Base-by-base conservation (phyloP, 75 land plant species). In the Gnetum montanum region DNA sequence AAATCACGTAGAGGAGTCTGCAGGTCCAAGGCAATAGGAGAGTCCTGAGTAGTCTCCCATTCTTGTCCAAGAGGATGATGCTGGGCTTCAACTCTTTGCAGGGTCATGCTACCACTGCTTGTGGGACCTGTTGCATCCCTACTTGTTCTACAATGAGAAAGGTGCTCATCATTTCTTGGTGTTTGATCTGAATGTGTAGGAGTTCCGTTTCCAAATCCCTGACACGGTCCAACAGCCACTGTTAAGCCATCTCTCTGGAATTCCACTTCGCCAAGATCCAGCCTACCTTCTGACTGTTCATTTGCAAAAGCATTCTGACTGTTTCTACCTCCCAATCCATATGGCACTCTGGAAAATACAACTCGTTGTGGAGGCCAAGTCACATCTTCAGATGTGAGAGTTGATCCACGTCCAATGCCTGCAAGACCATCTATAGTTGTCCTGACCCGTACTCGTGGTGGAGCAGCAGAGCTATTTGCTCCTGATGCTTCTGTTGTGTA, bases 341-440 rank as follows among this genome's bases (percentile, higher is more conserved):
- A 70, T 2, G 89, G 98, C 26, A 93, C 80, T 52, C 86, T 73
- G 33, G 94, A 81, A 60, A 79, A 84, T n/a, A 93, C 80, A 63
- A 78, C 74, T 20, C 94, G 80, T 31, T 89, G 69, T 37, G 98
- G 84, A 56, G 90, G 81, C 98, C 89, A 93, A 57, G 80, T 67
- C 31, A 64, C 43, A 16, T 61, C 73, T 37, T 72, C 68, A 16
- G 93, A 74, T 6, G 64, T 75, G 63, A 69, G 74, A 25, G 83
- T 70, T 22, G 73, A 59, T 27, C 90, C 94, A 35, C 94, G 86
- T 20, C 98, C 98, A 59, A 93, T 82, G 31, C 86, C 98, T 61
- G 95, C 94, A 60, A 93, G 86, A 35, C 98, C 98, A 68, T 93
- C 98, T 61, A 68, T 68, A 20, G 86, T 40, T 6, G 75, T 83